Base-by-base conservation (phyloP, 805 yeast species). In the Candida mattraensis region DNA sequence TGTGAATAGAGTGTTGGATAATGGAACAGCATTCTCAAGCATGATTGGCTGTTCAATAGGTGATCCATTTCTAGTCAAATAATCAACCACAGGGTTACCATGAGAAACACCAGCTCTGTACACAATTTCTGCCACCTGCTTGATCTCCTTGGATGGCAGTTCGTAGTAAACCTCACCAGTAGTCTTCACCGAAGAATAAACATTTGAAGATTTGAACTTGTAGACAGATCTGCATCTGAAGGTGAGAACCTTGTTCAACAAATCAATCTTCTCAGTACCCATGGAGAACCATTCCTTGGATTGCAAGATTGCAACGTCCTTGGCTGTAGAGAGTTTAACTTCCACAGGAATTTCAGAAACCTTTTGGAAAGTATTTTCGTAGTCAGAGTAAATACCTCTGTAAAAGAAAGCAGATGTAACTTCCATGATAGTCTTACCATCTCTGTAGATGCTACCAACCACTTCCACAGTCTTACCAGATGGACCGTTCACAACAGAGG, bases 221-320 rank as follows among this genome's bases (percentile, higher is more conserved):
- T 86, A 82, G 46, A 81, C 78, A 23, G 98, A 85, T 59, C 84
- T 81, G 53, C 87, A 81, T 67, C 96, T 82, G 76, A 93, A 91
- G 27, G 87, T 86, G 60, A 93, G 73, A 30, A 84, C 79, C 70
- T 88, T 78, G 58, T 80, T 78, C 52, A 86, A 71, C 54, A 93
- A 70, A 45, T 86, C 88, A 50, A 78, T 67, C 30, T 74, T 77
- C 42, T 75, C 77, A 53, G 72, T 69, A 47, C 80, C 84, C 52
- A 86, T 73, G 58, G 87, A 87, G 79, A 94, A 91, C 99, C 99
- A 93, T 68, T 93, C 98, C 74, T 93, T 93, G 17, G 98, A 87
- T 57, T 78, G 78, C 64, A 93, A 75, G 40, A 93, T 87, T 33
- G 99, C 96, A 52, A 88, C 82, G 58, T 93, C 98, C 72, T 87